Percentiles rank a stretch among this genome's conserved stretches.
These are phyloP conservation scores for Colletotrichum tropicale DNA, from an alignment of 2,329 filamentous ascomycete species.

Conservation along the genomic window DNA sequence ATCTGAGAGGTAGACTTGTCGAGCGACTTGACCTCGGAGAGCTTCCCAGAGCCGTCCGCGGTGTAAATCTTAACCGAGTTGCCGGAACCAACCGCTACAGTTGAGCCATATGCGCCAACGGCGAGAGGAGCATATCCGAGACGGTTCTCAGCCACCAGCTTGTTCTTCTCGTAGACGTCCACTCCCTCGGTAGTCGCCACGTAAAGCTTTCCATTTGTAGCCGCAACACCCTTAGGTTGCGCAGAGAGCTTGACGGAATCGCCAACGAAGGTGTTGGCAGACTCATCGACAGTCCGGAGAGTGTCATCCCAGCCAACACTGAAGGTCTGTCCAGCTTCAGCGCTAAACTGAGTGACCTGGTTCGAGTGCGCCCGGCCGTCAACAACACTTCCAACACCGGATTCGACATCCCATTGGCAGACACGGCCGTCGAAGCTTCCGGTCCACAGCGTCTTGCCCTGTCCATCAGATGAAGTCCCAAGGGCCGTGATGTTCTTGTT, in stretches of 20 bases:
- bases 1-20: slow-evolving; percentile 74
- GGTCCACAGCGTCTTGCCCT: slow-evolving; percentile 75
- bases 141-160: slow-evolving; percentile 62
- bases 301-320: slow-evolving; percentile 96
- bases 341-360: slow-evolving; percentile 79
- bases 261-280: slow-evolving; percentile 77
- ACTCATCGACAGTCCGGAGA: slow-evolving; percentile 77
- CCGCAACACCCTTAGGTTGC: slow-evolving; percentile 79
- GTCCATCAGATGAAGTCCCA: slow-evolving; percentile 57
- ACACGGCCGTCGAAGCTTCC: slow-evolving; percentile 92
- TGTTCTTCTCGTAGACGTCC: slow-evolving; percentile 62
- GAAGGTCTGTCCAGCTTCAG: slow-evolving; percentile 69
- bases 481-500: slow-evolving; percentile 90
- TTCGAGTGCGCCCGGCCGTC: slow-evolving; percentile 86
- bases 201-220: slow-evolving; percentile 55
- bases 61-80: slow-evolving; percentile 79
- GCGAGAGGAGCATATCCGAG: slow-evolving; percentile 71
- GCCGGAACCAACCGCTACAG: slow-evolving; percentile 78
- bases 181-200: slow-evolving; percentile 62
- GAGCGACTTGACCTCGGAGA: slow-evolving; percentile 61
- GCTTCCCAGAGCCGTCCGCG: slow-evolving; percentile 58
- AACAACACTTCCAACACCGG: slow-evolving; percentile 71
- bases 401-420: slow-evolving; percentile 79
- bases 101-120: slow-evolving; percentile 70
- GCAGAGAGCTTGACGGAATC: slow-evolving; percentile 69